Conservation (phyloP, 73 alveolate genomes). For the Paraurostyla sp. region DNA sequence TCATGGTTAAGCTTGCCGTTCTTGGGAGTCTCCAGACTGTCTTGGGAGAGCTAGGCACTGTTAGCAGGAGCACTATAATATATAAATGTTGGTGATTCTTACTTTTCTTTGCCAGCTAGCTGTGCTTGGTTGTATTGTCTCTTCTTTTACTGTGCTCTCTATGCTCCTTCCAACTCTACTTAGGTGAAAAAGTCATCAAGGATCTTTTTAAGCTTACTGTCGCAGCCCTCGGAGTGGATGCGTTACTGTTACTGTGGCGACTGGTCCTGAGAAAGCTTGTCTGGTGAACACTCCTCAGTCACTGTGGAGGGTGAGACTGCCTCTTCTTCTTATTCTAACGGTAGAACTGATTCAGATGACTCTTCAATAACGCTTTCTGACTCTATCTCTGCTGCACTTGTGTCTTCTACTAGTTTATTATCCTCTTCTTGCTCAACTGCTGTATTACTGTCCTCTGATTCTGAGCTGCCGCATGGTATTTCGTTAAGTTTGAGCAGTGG, state of each 20-base stretch:
- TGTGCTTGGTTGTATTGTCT: too few relatives aligned
- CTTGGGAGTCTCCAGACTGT: constrained; percentile 28
- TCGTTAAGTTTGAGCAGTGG: too few relatives aligned
- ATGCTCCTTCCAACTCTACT: constrained; percentile 54
- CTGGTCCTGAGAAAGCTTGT: too few relatives aligned
- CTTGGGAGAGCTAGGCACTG: neutral
- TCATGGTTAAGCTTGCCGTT: neutral
- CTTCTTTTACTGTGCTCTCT: constrained; percentile 45
- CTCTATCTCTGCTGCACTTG: neutral
- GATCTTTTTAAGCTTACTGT: constrained; percentile 43
- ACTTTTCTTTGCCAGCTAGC: constrained; percentile 55
- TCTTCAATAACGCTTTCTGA: neutral
- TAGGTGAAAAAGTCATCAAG: constrained; percentile 58
- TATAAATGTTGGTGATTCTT: neutral
- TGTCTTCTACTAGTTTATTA: neutral
- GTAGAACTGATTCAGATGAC: neutral
- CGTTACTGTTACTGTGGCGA: too few relatives aligned
- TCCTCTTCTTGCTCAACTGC: neutral
- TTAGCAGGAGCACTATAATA: constrained; percentile 27
- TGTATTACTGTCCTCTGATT: neutral
- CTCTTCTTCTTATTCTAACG: neutral
- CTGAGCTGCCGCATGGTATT: too few relatives aligned
- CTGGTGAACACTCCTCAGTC: too few relatives aligned
- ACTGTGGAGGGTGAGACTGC: too few relatives aligned
- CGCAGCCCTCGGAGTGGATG: neutral